phyloP scores from a whole-genome alignment of 306 rosid species.

The Cucurbita moschata region DNA sequence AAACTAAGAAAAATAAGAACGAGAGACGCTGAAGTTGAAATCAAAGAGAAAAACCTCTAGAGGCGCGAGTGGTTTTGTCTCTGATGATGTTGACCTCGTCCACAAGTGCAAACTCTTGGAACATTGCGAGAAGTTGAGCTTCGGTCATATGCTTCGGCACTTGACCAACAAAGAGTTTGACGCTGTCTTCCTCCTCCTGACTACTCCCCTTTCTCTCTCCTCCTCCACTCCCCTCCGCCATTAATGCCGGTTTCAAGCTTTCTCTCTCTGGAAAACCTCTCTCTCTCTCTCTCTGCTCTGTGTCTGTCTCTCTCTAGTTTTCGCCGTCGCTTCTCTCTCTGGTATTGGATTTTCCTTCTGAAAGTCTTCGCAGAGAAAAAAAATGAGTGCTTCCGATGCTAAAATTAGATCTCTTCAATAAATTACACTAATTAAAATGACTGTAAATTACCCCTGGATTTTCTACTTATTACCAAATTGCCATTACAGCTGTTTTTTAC shows the following conservation, averaged over 20 bases:
- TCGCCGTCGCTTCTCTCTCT: slow-evolving; percentile 4
- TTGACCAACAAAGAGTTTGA: slow-evolving; percentile 95
- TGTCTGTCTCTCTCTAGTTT: slow-evolving; percentile 7
- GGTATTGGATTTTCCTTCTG: neutral
- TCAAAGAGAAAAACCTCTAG: slow-evolving; percentile 44
- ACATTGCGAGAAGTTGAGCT: slow-evolving; percentile 72
- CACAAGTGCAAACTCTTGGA: slow-evolving; percentile 72
- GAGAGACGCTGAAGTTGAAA: neutral
- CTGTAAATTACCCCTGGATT: neutral
- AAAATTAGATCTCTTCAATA: slow-evolving; percentile 26
- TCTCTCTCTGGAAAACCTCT: slow-evolving; percentile 12
- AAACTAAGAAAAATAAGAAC: neutral
- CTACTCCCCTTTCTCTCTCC: slow-evolving; percentile 52
- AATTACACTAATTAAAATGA: slow-evolving; percentile 8
- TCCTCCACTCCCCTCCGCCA: slow-evolving; percentile 86
- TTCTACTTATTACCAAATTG: slow-evolving; percentile 8
- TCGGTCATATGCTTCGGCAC: slow-evolving; percentile 96
- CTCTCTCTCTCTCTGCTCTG: slow-evolving; percentile 3
- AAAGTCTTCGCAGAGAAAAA: slow-evolving; percentile 32
- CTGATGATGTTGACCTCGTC: slow-evolving; percentile 98
- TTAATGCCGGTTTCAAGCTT: slow-evolving; percentile 22
- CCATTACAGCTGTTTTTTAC: slow-evolving; percentile 20
- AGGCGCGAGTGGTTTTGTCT: slow-evolving; percentile 81
- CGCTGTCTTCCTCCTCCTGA: slow-evolving; percentile 79
- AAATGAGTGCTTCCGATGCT: slow-evolving; percentile 25